These are phyloP conservation scores for Teunomyces tritomae DNA, from an alignment of 805 yeast species.

Conservation along the genomic window DNA sequence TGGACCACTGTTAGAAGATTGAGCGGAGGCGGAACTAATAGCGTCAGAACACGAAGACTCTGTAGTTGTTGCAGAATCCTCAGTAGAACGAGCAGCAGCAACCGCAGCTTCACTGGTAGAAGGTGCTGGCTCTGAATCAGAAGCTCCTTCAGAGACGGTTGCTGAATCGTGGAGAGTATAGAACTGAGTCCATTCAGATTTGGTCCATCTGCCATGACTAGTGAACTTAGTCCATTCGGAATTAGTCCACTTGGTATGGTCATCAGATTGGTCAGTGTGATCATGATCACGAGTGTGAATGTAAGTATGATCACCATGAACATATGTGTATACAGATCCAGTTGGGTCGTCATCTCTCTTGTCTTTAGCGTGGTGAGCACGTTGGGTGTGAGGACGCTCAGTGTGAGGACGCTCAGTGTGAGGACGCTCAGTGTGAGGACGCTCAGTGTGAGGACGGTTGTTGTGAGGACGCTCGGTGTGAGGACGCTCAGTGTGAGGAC, in stretches of 20 bases:
- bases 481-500: neutral
- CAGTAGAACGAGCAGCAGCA: conserved; percentile 3
- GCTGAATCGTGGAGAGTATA: neutral
- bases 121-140: neutral
- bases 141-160: neutral
- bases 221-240: conserved; percentile 1
- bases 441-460: neutral
- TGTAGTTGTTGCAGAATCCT: neutral
- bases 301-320: neutral
- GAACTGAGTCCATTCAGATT: neutral
- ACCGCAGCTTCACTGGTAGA: neutral
- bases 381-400: neutral
- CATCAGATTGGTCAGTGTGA: neutral
- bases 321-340: neutral
- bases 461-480: neutral
- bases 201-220: neutral
- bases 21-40: neutral
- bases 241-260: neutral
- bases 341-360: neutral
- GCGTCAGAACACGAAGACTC: neutral
- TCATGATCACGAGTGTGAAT: neutral
- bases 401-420: neutral
- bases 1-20: neutral
- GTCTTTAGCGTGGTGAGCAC: neutral
- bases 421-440: neutral